Percentiles rank a stretch among this genome's conserved stretches.
Conservation (phyloP, 768 basidiomycete species). For the Butyriboletus loyo region DNA sequence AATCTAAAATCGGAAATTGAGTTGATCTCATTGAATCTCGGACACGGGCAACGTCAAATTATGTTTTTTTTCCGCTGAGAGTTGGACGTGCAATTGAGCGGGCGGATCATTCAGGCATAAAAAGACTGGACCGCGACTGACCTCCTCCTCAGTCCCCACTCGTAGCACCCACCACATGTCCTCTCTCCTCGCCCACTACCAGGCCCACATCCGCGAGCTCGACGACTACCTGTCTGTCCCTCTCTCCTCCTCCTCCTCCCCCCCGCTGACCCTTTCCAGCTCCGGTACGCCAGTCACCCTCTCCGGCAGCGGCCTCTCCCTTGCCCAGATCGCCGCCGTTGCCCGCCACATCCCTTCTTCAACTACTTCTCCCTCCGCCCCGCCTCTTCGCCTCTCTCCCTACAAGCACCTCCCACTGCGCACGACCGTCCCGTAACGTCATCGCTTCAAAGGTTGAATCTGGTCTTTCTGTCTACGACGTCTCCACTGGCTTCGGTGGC, state of each 20-base stretch:
- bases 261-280: slow-evolving; percentile 34
- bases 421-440: slow-evolving; percentile 60
- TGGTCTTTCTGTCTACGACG: slow-evolving; percentile 76
- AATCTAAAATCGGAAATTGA: neutral
- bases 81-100: neutral
- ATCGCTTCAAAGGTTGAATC: slow-evolving; percentile 64
- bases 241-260: neutral
- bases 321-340: slow-evolving; percentile 74
- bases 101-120: slow-evolving; percentile 19
- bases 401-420: slow-evolving; percentile 38
- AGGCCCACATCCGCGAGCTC: slow-evolving; percentile 59
- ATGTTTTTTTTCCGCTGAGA: slow-evolving; percentile 3
- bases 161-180: slow-evolving; percentile 9
- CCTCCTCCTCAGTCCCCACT: neutral
- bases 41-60: slow-evolving; percentile 16
- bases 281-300: slow-evolving; percentile 60
- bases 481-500: slow-evolving; percentile 85
- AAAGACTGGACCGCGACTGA: neutral
- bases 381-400: slow-evolving; percentile 21
- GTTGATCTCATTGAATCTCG: slow-evolving; percentile 15
- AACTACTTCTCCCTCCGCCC: slow-evolving; percentile 33
- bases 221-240: slow-evolving; percentile 58
- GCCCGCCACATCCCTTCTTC: slow-evolving; percentile 54
- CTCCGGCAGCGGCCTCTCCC: slow-evolving; percentile 68
- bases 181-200: slow-evolving; percentile 51